Conservation (phyloP, 2,329 filamentous ascomycete species). For the Chaetoscypha palmicola region DNA sequence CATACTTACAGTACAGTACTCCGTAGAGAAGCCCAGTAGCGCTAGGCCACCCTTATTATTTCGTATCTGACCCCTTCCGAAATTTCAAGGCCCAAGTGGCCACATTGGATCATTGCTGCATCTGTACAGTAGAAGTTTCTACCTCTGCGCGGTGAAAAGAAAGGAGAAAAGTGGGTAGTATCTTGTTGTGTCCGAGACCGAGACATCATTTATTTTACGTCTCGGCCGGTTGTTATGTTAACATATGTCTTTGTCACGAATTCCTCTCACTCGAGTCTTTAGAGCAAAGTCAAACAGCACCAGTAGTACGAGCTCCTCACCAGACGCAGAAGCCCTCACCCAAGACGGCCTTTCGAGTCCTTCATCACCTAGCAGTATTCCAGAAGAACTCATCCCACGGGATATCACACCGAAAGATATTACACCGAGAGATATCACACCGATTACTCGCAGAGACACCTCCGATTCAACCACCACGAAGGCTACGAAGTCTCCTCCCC, state of each 20-base stretch:
- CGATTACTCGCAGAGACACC: background rate
- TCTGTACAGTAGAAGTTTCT: background rate
- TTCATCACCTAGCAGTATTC: background rate
- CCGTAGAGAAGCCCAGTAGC: no score
- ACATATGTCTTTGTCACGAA: constrained; percentile 32
- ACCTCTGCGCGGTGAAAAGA: background rate
- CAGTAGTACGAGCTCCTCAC: constrained; percentile 5
- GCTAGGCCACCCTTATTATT: background rate
- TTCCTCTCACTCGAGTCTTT: constrained; percentile 22
- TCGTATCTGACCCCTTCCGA: background rate
- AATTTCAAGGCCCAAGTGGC: background rate
- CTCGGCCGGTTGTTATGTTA: background rate
- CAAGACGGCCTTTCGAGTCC: background rate
- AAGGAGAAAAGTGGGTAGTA: background rate
- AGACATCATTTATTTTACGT: background rate
- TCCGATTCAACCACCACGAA: background rate
- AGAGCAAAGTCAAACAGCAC: constrained; percentile 12
- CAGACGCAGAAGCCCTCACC: constrained; percentile 1
- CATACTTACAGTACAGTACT: no score
- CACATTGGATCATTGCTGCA: background rate
- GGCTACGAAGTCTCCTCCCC: background rate
- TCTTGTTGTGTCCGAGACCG: background rate
- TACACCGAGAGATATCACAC: background rate
- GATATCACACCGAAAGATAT: background rate
- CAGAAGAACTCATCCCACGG: background rate